Base-by-base conservation (phyloP, 441 rosid species). In the Syzygium malaccense region DNA sequence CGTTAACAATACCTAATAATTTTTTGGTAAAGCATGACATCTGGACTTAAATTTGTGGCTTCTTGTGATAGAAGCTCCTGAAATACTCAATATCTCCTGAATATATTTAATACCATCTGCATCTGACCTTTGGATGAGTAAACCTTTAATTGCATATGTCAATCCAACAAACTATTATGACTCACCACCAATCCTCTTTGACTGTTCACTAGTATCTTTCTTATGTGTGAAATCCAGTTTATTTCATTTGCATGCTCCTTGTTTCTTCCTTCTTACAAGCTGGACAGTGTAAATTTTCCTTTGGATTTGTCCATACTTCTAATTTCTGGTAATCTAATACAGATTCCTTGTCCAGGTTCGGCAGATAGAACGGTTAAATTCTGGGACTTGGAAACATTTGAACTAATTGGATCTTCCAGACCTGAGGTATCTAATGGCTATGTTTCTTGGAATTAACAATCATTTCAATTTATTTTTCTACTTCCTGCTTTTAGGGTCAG, bases 301-400 rank as follows among this genome's bases (percentile, higher is more conserved):
- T 41, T 75, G 83, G 45, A 37, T 75, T 71, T 75, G 66, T 87
- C 53, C 14, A 23, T 15, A 25, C 79, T 79, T 75, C 68, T 60
- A 13, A 28, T 48, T 25, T 18, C 33, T 37, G 7, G 87, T 85
- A 13, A 62, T 85, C 28, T 88, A 48, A 89, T 87, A 32, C 51
- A 86, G 85, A 45, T 56, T 92, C 60, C 54, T 55, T 93, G 88
- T 94, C 87, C 98, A 98, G 99, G 99, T 91, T 98, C 99, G 41
- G 98, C 98, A 12, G 99, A 98, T 89, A 91, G 92, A 91, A 98
- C 99, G 10, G 99, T 97, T 87, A 97, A 98, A 88, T 98, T 94
- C 88, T 98, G 99, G 99, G 99, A 97, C 91, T 92, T 98, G 94
- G 99, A 98, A 94, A 98, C 99, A 51, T 98, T 98, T 91, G 98